Conservation (phyloP, 2,329 filamentous ascomycete species). For the Cytospora chrysosperma region DNA sequence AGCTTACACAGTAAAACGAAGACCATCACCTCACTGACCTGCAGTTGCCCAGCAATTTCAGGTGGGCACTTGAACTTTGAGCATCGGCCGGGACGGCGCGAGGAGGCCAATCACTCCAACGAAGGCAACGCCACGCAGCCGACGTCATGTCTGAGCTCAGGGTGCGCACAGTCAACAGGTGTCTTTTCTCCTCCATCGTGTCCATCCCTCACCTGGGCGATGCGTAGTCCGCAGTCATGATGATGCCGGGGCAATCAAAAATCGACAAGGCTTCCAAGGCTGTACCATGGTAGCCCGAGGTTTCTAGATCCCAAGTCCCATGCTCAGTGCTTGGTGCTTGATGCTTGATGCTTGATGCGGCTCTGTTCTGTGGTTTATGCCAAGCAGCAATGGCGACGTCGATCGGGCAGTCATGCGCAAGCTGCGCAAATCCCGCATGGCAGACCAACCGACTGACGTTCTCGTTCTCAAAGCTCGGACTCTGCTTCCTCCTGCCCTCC, state of each 20-base stretch:
- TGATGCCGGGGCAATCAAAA: neutral
- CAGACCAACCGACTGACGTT: neutral
- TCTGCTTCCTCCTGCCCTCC: neutral
- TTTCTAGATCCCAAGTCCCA: slow-evolving; percentile 9
- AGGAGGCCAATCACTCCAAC: slow-evolving; percentile 3
- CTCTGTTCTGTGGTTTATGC: slow-evolving; percentile 22
- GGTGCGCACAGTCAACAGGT: slow-evolving; percentile 5
- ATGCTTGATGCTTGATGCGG: slow-evolving; percentile 9
- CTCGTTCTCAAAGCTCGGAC: neutral
- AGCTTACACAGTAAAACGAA: no score
- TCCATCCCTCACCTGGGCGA: neutral
- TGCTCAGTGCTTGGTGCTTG: neutral
- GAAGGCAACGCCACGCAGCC: slow-evolving; percentile 1
- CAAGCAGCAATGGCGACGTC: slow-evolving; percentile 3
- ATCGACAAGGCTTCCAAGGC: neutral
- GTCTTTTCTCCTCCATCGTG: slow-evolving; percentile 13
- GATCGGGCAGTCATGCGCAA: slow-evolving; percentile 7
- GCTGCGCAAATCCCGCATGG: neutral
- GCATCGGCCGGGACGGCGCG: neutral
- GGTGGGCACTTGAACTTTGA: neutral
- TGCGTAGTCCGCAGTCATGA: neutral
- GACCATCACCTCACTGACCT: neutral
- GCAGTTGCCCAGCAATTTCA: neutral
- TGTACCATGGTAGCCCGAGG: neutral
- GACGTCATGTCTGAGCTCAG: slow-evolving; percentile 21